These are phyloP conservation scores for Sequoia sempervirens DNA, from an alignment of 75 land plant genomes.

Conservation along the genomic window DNA sequence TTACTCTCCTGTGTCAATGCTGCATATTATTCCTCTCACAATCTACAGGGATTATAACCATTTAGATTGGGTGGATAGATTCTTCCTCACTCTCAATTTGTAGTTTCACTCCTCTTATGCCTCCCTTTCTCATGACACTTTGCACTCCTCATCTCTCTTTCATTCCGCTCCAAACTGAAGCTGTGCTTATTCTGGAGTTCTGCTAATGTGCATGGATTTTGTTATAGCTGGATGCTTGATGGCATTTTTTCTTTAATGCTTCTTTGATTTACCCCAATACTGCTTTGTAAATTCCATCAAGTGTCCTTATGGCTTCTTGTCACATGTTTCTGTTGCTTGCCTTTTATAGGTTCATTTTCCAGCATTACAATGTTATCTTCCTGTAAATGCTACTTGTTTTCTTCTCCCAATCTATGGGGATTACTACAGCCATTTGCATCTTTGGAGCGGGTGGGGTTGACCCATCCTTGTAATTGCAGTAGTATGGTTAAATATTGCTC, in stretches of 20 bases:
- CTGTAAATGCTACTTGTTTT: neutral
- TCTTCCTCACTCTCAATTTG: neutral
- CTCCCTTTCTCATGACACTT: too few relatives aligned
- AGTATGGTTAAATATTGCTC: neutral
- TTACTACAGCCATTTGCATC: neutral
- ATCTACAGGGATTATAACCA: neutral
- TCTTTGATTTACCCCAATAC: neutral
- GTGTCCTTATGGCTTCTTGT: neutral
- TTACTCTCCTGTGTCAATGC: neutral
- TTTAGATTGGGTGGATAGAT: neutral
- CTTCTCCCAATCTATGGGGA: neutral
- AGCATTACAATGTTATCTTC: neutral
- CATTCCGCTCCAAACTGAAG: neutral
- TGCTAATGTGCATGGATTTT: neutral
- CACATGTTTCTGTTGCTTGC: neutral
- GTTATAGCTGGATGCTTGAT: neutral
- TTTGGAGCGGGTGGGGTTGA: neutral
- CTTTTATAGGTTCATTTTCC: neutral
- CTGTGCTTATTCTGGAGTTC: neutral
- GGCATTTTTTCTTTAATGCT: neutral
- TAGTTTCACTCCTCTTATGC: too few relatives aligned
- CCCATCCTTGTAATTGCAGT: neutral
- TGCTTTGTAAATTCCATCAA: neutral
- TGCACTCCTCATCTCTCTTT: neutral
- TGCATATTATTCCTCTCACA: neutral